Conservation (phyloP, 148 eudicot species). For the Rhododendron henanense region DNA sequence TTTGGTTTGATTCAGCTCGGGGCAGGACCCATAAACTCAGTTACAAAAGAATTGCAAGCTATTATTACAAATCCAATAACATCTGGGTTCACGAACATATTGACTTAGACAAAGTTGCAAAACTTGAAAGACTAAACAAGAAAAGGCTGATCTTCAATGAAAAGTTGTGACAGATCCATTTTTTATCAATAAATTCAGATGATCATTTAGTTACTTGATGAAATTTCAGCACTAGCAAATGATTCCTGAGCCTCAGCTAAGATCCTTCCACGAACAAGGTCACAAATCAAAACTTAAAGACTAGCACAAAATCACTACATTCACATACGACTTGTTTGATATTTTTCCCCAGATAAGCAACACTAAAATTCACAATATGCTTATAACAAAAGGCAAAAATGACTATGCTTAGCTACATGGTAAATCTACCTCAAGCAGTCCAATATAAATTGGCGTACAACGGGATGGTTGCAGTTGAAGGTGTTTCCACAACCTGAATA, state of each 20-base stretch:
- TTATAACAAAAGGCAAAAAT: not conserved
- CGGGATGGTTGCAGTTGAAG: conserved; percentile 93
- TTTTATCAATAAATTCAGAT: not conserved
- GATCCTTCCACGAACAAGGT: not conserved
- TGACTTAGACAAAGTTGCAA: not conserved
- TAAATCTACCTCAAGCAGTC: conserved; percentile 78
- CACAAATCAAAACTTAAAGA: not conserved
- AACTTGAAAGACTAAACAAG: not conserved
- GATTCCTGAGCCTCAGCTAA: not conserved
- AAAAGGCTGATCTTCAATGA: not conserved
- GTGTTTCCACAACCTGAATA: conserved; percentile 99
- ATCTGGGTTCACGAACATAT: not conserved
- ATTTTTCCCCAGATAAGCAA: conserved; percentile 5
- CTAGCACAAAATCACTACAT: not conserved
- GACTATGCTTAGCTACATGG: not conserved
- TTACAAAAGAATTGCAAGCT: not conserved
- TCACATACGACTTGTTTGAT: not conserved
- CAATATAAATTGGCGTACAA: conserved; percentile 90
- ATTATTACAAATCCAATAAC: not conserved
- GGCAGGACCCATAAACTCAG: not conserved
- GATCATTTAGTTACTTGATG: not conserved
- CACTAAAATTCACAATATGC: no score
- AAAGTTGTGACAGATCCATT: not conserved
- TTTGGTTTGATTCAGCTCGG: not conserved
- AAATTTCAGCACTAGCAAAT: not conserved